Evolutionary conservation across 345 rosid genomes (phyloP).

Genomic region (Pistacia vera): DNA sequence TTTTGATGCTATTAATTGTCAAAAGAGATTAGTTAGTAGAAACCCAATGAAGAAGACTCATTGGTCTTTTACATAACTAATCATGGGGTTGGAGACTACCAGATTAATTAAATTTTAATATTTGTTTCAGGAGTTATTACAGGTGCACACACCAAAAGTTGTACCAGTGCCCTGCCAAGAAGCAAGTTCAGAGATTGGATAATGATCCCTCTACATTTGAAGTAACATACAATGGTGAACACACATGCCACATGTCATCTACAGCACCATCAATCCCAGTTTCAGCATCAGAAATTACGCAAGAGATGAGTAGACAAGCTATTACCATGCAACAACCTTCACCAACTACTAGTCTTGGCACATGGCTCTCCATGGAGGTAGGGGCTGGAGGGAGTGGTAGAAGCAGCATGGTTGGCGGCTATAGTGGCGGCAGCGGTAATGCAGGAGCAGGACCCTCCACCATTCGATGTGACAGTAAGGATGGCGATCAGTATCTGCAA

Average conservation of each 20-base stretch:
- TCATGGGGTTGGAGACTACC: not conserved
- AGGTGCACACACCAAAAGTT: slow-evolving; percentile 85
- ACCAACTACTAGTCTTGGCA: not conserved
- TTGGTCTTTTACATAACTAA: not conserved
- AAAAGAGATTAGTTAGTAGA: not conserved
- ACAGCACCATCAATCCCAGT: slow-evolving; percentile 48
- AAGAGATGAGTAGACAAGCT: slow-evolving; percentile 1
- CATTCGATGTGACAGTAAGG: slow-evolving; percentile 27
- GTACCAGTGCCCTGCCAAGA: slow-evolving; percentile 85
- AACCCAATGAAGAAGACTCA: not conserved
- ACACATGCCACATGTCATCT: slow-evolving; percentile 73
- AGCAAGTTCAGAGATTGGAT: slow-evolving; percentile 81
- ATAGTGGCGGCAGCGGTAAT: slow-evolving; percentile 4
- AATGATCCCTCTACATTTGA: slow-evolving; percentile 60
- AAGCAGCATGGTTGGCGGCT: slow-evolving; percentile 5
- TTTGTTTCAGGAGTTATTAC: slow-evolving; percentile 61
- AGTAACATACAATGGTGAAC: slow-evolving; percentile 63
- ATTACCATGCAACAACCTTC: slow-evolving; percentile 11
- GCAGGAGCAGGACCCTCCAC: slow-evolving; percentile 47
- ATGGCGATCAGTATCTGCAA: slow-evolving; percentile 11
- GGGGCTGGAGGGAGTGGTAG: slow-evolving; percentile 20
- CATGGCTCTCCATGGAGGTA: slow-evolving; percentile 40
- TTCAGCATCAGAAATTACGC: not conserved
- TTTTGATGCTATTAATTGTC: not conserved
- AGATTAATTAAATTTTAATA: too few species aligned